Percentiles rank a stretch among this genome's conserved stretches.
phyloP scores from a whole-genome alignment of 345 rosid genomes.

The Angophora floribunda region DNA sequence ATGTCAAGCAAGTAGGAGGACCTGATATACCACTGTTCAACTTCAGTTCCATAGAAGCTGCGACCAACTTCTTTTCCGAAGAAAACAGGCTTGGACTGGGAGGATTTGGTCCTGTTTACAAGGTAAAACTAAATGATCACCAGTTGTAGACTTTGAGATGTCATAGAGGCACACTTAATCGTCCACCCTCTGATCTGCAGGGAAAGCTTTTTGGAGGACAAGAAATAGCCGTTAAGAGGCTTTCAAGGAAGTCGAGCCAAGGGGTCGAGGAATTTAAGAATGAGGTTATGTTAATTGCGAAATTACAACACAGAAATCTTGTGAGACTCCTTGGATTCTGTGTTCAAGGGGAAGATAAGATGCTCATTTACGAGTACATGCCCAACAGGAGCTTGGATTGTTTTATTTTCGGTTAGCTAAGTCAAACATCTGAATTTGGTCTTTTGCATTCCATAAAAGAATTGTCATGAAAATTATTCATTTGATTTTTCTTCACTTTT shows the following conservation, averaged over 20 bases:
- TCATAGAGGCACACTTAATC: background rate
- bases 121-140: conserved; percentile 24
- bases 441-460: background rate
- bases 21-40: conserved; percentile 46
- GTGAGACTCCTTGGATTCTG: conserved; percentile 61
- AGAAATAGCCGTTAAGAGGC: conserved; percentile 57
- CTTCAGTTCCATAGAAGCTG: conserved; percentile 31
- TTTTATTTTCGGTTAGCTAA: conserved; percentile 13
- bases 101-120: conserved; percentile 83
- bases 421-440: background rate
- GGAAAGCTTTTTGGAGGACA: conserved; percentile 31
- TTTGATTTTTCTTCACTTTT: background rate
- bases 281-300: conserved; percentile 47
- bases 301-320: conserved; percentile 56
- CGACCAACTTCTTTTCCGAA: conserved; percentile 53
- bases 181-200: conserved; percentile 3
- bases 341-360: conserved; percentile 38
- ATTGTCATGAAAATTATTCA: background rate
- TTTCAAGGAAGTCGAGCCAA: conserved; percentile 46
- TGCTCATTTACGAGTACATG: conserved; percentile 45
- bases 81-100: conserved; percentile 75
- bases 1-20: conserved; percentile 34
- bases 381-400: conserved; percentile 18
- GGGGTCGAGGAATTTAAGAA: conserved; percentile 51
- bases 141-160: background rate